A percentile compares a stretch with the other conserved stretches of the same genome.
Conservation (phyloP, 768 basidiomycete genomes). For the Boletus tomentosulus region DNA sequence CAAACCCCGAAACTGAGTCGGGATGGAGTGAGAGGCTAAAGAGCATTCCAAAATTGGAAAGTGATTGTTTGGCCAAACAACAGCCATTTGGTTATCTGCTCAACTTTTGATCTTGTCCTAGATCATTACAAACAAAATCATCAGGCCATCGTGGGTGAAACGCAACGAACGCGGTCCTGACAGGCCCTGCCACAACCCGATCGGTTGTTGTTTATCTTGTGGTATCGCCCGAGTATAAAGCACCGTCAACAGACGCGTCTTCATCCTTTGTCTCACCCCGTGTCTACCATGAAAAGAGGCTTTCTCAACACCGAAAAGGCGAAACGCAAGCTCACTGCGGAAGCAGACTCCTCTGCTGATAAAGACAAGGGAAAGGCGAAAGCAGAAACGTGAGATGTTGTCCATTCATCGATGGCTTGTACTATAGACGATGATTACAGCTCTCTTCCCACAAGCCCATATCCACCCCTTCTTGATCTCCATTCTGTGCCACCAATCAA, state of each 20-base stretch:
- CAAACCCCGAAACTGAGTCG: too few species aligned
- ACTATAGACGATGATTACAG: neutral
- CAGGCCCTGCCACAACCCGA: too few species aligned
- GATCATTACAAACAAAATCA: too few species aligned
- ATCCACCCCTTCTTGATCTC: constrained; percentile 1
- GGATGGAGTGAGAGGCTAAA: too few species aligned
- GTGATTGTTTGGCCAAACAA: too few species aligned
- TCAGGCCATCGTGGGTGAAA: too few species aligned
- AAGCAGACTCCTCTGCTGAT: constrained; percentile 4
- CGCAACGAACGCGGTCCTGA: too few species aligned
- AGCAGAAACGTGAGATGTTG: constrained; percentile 2
- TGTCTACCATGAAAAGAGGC: constrained; percentile 21
- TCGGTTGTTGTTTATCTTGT: too few species aligned
- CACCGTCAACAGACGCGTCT: neutral
- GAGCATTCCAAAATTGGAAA: too few species aligned
- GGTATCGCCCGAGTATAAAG: neutral
- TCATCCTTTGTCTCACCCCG: neutral
- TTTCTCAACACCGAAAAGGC: constrained; percentile 22
- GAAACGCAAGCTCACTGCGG: constrained; percentile 21
- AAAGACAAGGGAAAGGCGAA: constrained; percentile 1
- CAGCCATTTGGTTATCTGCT: too few species aligned
- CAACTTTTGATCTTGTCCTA: too few species aligned
- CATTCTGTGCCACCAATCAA: constrained; percentile 1
- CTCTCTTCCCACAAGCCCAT: neutral
- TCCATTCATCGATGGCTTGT: neutral